Conservation (phyloP, 2,329 filamentous ascomycete genomes). For the Pleomassaria siparia region DNA sequence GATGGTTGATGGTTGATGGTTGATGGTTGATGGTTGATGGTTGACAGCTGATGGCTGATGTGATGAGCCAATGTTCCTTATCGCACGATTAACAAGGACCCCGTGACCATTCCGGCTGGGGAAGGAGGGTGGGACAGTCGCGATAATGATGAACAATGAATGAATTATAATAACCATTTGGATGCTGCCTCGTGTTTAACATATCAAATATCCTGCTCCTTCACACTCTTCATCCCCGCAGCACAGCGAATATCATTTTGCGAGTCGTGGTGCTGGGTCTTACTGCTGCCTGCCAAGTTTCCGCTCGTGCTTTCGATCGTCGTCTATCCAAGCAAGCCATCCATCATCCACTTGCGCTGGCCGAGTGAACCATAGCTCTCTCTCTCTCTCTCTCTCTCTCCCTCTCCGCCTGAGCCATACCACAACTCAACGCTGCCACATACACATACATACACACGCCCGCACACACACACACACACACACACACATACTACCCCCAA, state of each 20-base stretch:
- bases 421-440: not conserved
- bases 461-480: too few relatives aligned
- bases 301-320: slow-evolving; percentile 21
- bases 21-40: not conserved
- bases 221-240: not conserved
- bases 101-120: slow-evolving; percentile 3
- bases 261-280: slow-evolving; percentile 3
- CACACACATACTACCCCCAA: too few relatives aligned
- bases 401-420: too few relatives aligned
- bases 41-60: not conserved
- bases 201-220: not conserved
- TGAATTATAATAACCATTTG: too few relatives aligned
- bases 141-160: slow-evolving; percentile 1
- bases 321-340: slow-evolving; percentile 10
- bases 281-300: slow-evolving; percentile 18
- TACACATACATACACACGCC: too few relatives aligned
- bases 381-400: too few relatives aligned
- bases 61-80: slow-evolving; percentile 8
- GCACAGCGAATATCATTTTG: not conserved
- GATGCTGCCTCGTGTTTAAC: too few relatives aligned
- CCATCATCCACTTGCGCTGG: slow-evolving; percentile 2
- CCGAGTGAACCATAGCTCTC: slow-evolving; percentile 2
- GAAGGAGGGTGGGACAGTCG: not conserved
- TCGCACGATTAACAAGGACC: slow-evolving; percentile 1
- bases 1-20: not conserved